A percentile compares a stretch with the other conserved stretches of the same genome.
phyloP scores from a whole-genome alignment of 352 stramenopile species.

The Thalassiosira exigua region DNA sequence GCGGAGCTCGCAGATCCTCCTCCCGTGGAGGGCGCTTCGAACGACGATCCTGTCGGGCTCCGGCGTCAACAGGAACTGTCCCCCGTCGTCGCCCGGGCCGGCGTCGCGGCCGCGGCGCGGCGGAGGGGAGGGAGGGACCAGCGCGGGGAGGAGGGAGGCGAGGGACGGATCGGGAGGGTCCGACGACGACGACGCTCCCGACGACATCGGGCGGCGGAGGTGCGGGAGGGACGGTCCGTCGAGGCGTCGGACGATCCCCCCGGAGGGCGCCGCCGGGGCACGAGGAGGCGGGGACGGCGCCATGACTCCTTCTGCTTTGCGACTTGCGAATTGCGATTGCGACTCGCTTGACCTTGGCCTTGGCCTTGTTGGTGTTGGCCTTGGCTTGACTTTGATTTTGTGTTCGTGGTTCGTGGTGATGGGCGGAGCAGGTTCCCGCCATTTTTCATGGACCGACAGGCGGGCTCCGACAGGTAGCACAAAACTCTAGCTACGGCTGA shows the following conservation, averaged over 20 bases:
- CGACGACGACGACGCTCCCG: not conserved
- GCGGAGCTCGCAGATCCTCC: conserved; percentile 32
- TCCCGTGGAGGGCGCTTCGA: conserved; percentile 41
- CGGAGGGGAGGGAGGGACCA: conserved; percentile 31
- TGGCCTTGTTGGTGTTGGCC: too few relatives aligned
- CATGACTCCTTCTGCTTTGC: too few relatives aligned
- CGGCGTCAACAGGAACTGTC: conserved; percentile 47
- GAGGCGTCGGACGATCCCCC: conserved; percentile 13
- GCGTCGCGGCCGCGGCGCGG: not conserved
- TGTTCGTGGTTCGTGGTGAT: too few relatives aligned
- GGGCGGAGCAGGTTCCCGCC: too few relatives aligned
- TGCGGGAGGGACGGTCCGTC: conserved; percentile 53
- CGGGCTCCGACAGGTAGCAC: too few relatives aligned
- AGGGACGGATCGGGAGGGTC: not conserved
- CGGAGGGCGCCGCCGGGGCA: too few relatives aligned
- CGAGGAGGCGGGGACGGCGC: too few relatives aligned
- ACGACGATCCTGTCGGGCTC: conserved; percentile 47
- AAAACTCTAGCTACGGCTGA: too few relatives aligned
- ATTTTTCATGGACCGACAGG: too few relatives aligned
- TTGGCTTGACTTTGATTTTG: too few relatives aligned
- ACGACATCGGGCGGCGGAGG: conserved; percentile 6
- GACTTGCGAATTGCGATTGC: too few relatives aligned
- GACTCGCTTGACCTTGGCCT: too few relatives aligned
- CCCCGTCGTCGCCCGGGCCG: not conserved
- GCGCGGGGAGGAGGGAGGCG: conserved; percentile 49